Conservation (phyloP, 2,329 filamentous ascomycete genomes). For the Chaetomium sp. region DNA sequence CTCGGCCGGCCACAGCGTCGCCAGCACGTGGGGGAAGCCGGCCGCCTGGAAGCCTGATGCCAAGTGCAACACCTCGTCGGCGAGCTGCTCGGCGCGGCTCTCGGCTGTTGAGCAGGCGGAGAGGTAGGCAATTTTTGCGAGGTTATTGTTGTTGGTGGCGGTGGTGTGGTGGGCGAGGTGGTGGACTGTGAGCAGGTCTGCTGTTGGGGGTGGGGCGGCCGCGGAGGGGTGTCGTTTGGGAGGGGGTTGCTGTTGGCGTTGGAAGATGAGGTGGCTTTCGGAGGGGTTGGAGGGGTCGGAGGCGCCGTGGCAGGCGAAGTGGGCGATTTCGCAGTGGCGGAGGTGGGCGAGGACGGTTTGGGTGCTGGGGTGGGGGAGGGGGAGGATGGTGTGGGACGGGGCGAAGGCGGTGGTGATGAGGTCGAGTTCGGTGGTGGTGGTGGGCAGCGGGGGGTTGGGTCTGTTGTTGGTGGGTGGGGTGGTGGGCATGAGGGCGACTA, state of each 20-base stretch:
- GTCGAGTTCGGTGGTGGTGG: conserved; percentile 1
- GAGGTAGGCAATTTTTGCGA: conserved; percentile 39
- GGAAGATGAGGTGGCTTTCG: conserved; percentile 32
- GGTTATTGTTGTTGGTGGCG: neutral
- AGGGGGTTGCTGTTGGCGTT: conserved; percentile 3
- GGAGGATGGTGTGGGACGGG: neutral
- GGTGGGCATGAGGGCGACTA: conserved; percentile 13
- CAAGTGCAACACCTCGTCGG: conserved; percentile 42
- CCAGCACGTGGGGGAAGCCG: conserved; percentile 42
- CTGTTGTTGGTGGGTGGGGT: conserved; percentile 4
- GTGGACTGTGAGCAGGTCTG: neutral
- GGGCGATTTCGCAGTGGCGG: conserved; percentile 12
- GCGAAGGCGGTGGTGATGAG: neutral
- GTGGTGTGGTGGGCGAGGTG: neutral
- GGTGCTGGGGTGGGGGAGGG: conserved; percentile 10
- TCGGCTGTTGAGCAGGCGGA: conserved; percentile 44
- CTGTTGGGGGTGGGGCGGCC: neutral
- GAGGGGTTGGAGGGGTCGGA: conserved; percentile 29
- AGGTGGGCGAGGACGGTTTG: neutral
- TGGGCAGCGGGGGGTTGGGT: conserved; percentile 1
- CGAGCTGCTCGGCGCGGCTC: conserved; percentile 31
- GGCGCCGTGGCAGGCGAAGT: conserved; percentile 34
- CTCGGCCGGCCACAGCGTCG: conserved; percentile 38
- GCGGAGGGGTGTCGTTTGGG: neutral
- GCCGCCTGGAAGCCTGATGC: conserved; percentile 43